Evolutionary conservation across 139 green algal genomes (phyloP), one percentile per base, ranked within the genome.

Genomic region (Auxenochlorella protothecoides): DNA sequence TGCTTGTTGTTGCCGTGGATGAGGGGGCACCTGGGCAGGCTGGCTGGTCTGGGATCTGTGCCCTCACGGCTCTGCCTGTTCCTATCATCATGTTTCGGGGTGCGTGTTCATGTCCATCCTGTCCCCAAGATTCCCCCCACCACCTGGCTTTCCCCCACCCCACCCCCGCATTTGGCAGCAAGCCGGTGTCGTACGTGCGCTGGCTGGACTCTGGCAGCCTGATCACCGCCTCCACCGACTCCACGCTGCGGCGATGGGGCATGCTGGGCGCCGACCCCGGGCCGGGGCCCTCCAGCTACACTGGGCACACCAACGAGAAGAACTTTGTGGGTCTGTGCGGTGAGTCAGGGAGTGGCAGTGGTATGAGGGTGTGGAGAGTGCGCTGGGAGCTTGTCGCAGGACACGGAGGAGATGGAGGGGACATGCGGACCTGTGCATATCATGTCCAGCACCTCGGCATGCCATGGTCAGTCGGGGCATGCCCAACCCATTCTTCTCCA

Each of bases 261-360:
- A 68, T 80, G 2, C 13, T 15, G 8, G 65, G 15, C 8, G 55
- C n/a, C 54, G 63, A 5, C 14, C 56, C 63, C 8, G 4, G 12
- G 5, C 51, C 68, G 53, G 66, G 54, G 65, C 71, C 56, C n/a
- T 71, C 65, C 4, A 57, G 64, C 85, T 94, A 85, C 74, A 68
- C 66, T 3, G 93, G 93, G 44, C 93, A 98, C 76, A 65, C 72
- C 55, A 98, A 98, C 63, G 86, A 95, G 75, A 90, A 91, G 72
- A 96, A 98, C 79, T 98, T 98, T 79, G 92, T 97, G n/a, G 93
- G 93, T 12, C 79, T 98, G 27, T 75, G 81, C 4, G 85, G 72
- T 68, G 59, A 15, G 72, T 53, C 2, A 10, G 6, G 44, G n/a
- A 16, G 1, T 6, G 8, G 15, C n/a, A 68, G 64, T 2, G 6